Percentiles rank a stretch among this genome's conserved stretches.
Evolutionary conservation across 257 asterid genomes (phyloP).

Genomic region (Phtheirospermum japonicum): DNA sequence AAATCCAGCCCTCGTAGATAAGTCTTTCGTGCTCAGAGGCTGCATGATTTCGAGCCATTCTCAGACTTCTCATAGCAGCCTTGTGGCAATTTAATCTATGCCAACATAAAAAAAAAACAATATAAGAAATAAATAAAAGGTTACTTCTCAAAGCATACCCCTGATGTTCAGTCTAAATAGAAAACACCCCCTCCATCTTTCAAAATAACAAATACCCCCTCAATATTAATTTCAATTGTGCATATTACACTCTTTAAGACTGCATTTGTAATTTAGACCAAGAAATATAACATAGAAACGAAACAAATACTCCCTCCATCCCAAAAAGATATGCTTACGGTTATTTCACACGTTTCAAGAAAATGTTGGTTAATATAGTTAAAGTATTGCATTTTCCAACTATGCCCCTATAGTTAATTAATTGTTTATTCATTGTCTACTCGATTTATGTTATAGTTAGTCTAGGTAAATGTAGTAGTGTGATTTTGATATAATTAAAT

Average conservation of each 20-base stretch:
- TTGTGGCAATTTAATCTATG: slow-evolving; percentile 90
- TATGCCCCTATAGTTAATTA: too few species aligned
- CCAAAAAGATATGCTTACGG: too few species aligned
- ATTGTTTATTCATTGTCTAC: too few species aligned
- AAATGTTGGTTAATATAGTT: too few species aligned
- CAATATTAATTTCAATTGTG: background rate
- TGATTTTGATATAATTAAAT: too few species aligned
- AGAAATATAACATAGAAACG: background rate
- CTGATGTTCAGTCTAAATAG: background rate
- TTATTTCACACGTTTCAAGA: too few species aligned
- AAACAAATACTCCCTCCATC: background rate
- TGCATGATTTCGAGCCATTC: slow-evolving; percentile 90
- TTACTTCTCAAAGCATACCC: background rate
- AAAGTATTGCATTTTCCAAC: too few species aligned
- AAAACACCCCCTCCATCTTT: background rate
- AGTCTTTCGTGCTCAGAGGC: slow-evolving; percentile 77
- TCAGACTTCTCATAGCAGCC: slow-evolving; percentile 92
- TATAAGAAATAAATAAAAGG: too few species aligned
- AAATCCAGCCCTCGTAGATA: slow-evolving; percentile 93
- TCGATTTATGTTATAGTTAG: too few species aligned
- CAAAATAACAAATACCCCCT: background rate
- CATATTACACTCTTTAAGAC: background rate
- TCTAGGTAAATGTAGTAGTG: too few species aligned
- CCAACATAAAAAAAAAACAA: slow-evolving; percentile 16
- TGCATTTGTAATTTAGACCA: background rate